Evolutionary conservation across 768 basidiomycete genomes (phyloP), one percentile per base, ranked within the genome.

Genomic region (Tricholoma matsutake): DNA sequence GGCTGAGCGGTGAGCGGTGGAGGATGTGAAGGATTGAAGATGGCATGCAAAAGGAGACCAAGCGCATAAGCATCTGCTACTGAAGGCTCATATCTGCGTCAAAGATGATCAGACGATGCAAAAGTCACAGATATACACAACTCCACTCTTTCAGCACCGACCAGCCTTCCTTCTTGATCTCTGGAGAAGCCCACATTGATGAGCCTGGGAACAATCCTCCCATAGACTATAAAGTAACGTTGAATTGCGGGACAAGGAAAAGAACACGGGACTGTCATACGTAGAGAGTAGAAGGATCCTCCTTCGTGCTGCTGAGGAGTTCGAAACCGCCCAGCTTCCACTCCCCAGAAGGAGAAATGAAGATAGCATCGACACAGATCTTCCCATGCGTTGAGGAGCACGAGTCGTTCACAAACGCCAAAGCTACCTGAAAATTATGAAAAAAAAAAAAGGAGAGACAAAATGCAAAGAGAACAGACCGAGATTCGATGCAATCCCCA

Each of bases 291-390:
- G 91, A 84, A 49, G 79, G 72, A 13, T 91, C 87, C 56, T 98
- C 96, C 66, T 86, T 91, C 8, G 88, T 82, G 65, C 83, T 92
- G 66, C 93, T 94, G 63, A 97, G 73, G 0, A 96, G 75, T 68
- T 99, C 97, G 68, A 98, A 95, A 0, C 96, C 96, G 18, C 93
- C 96, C 7, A 99, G 77, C 69, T 92, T 92, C 97, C 96, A 98
- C 77, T 99, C 97, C 5, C 96, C 93, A 0, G 94, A 92, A 0
- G 89, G 88, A 0, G 96, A 94, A 56, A 97, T 85, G 69, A 97
- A 98, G 60, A 98, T 84, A 1, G 92, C 86, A 60, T 83, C 81
- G n/a, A 83, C 72, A 61, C 85, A 78, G 59, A 96, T 69, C 65
- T 87, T 91, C 20, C 94, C 95, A 66, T 97, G 94, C 0, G 92